Percentiles rank a stretch among this genome's conserved stretches.
phyloP scores from a whole-genome alignment of 495 filamentous ascomycete genomes.

The Oidiodendron maius region DNA sequence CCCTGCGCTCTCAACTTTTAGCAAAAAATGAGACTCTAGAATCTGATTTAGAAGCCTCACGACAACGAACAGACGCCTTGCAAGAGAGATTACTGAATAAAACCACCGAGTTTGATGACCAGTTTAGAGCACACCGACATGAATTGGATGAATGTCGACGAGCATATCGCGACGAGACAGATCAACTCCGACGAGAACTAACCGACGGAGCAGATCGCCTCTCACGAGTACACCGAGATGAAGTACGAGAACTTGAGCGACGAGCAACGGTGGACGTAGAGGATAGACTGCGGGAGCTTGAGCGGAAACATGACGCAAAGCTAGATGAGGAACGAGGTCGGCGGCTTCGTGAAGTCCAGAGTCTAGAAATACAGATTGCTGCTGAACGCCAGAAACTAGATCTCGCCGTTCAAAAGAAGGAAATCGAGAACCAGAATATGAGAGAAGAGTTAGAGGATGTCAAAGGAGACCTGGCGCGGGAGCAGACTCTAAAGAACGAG shows the following conservation, averaged over 20 bases:
- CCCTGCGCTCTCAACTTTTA: slow-evolving; percentile 45
- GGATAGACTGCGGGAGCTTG: slow-evolving; percentile 18
- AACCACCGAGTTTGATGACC: slow-evolving; percentile 42
- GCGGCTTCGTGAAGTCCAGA: slow-evolving; percentile 57
- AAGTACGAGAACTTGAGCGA: slow-evolving; percentile 17
- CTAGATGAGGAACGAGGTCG: slow-evolving; percentile 54
- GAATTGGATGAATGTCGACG: slow-evolving; percentile 37
- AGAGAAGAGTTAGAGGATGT: slow-evolving; percentile 45
- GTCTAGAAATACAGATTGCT: slow-evolving; percentile 53
- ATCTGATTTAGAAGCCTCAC: slow-evolving; percentile 41
- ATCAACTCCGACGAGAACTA: slow-evolving; percentile 18
- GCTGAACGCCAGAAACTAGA: slow-evolving; percentile 59
- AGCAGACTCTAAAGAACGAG: slow-evolving; percentile 46
- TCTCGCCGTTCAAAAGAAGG: slow-evolving; percentile 56
- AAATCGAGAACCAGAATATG: slow-evolving; percentile 50
- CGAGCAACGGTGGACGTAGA: slow-evolving; percentile 14
- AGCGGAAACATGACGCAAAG: slow-evolving; percentile 14
- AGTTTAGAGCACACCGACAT: slow-evolving; percentile 39
- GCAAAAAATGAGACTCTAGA: slow-evolving; percentile 22
- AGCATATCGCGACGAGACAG: slow-evolving; percentile 17
- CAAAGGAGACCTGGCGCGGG: slow-evolving; percentile 57
- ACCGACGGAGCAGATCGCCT: slow-evolving; percentile 20
- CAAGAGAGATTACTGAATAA: slow-evolving; percentile 31
- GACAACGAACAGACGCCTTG: slow-evolving; percentile 39
- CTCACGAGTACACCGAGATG: slow-evolving; percentile 18